Conservation (phyloP, 352 stramenopile genomes). For the Thalassiosira ordinaria region DNA sequence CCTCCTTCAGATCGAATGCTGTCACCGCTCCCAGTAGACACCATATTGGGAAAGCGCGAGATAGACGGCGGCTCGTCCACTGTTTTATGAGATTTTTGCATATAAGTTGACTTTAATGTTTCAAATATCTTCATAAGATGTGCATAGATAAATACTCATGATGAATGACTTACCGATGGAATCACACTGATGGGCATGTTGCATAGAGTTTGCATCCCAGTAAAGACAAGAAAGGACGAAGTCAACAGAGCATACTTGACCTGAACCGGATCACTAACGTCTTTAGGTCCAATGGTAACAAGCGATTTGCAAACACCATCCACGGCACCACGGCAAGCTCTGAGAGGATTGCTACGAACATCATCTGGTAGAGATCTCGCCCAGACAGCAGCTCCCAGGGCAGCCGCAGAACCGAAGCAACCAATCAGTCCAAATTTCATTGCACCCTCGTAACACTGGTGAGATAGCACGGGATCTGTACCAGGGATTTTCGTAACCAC, state of each 20-base stretch:
- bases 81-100: neutral
- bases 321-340: neutral
- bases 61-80: conserved; percentile 44
- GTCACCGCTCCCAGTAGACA: conserved; percentile 36
- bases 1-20: conserved; percentile 45
- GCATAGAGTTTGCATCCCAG: conserved; percentile 24
- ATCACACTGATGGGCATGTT: conserved; percentile 46
- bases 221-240: conserved; percentile 43
- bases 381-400: conserved; percentile 29
- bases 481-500: conserved; percentile 45
- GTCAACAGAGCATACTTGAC: conserved; percentile 54
- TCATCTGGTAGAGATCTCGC: conserved; percentile 30
- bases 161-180: conserved; percentile 12
- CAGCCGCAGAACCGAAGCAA: conserved; percentile 21
- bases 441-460: conserved; percentile 27
- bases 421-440: conserved; percentile 39
- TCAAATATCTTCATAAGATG: neutral
- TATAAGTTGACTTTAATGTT: neutral
- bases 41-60: conserved; percentile 39
- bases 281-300: conserved; percentile 24
- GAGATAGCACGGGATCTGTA: conserved; percentile 9
- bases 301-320: conserved; percentile 37
- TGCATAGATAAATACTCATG: neutral
- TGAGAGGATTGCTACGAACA: conserved; percentile 26
- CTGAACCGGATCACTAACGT: conserved; percentile 36